Evolutionary conservation across 2,329 filamentous ascomycete species (phyloP), one percentile per base, ranked within the genome.

Genomic region (Fusarium avenaceum): DNA sequence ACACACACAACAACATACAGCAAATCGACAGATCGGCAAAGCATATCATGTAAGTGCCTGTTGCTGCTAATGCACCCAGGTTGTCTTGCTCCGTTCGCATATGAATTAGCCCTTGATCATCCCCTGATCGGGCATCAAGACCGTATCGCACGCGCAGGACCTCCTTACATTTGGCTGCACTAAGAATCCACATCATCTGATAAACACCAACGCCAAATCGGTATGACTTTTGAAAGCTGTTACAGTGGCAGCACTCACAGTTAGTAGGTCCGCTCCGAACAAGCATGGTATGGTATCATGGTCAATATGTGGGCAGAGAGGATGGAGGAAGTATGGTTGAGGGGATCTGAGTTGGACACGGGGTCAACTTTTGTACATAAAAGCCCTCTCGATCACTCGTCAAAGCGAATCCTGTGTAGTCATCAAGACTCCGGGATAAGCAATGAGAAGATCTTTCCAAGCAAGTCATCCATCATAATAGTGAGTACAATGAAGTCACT

Each of bases 1-100:
- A 53, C 73, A 75, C 14, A 85, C 79, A 67, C 84, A 76, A 82
- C 82, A 81, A 81, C 40, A 80, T 79, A 73, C 86, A 84, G 72
- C 86, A 84, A 70, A 80, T 80, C 17, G 65, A 81, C 78, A 84
- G 82, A 76, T 8, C 79, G 66, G 40, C 38, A 22, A 32, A 73
- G 6, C 33, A 32, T 15, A 22, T 15, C 15, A 19, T 58, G 69
- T 68, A 64, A 65, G 70, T 63, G 48, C 14, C 13, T 35, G 24
- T 10, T 32, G 26, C 30, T 15, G 52, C 57, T 69, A 47, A 69
- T 46, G 24, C n/a, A 24, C 20, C 19, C 24, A 69, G 65, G 35
- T 24, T 10, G 20, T 7, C 33, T 20, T 13, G 33, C 52, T 15
- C 35, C 28, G 3, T 28, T 48, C 44, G 11, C 32, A 15, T 22